Evolutionary conservation across 1,139 yeast genomes (phyloP).

Genomic region (Debaryomyces psychrophilus): DNA sequence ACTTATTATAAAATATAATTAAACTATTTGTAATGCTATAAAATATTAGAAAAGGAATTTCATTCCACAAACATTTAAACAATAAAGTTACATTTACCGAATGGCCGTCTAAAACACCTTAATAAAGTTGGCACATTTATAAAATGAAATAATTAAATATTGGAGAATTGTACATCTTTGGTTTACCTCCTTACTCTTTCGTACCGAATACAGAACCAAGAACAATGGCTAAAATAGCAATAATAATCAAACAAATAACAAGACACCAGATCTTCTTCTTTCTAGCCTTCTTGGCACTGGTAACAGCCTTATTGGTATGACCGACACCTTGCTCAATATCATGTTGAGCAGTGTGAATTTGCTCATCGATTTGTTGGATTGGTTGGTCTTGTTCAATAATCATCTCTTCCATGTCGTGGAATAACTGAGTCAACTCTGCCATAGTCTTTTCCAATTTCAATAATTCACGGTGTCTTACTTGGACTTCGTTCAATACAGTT

Average conservation of each 20-base stretch:
- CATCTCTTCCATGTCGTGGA: slow-evolving; percentile 94
- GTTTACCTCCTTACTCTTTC: no score
- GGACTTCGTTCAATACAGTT: slow-evolving; percentile 93
- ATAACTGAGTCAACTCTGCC: slow-evolving; percentile 92
- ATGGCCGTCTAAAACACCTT: neutral
- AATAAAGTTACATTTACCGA: slow-evolving; percentile 5
- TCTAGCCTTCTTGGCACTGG: slow-evolving; percentile 87
- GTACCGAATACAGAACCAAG: slow-evolving; percentile 48
- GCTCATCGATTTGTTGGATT: slow-evolving; percentile 80
- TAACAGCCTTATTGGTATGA: slow-evolving; percentile 89
- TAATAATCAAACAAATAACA: slow-evolving; percentile 60
- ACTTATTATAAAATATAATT: neutral
- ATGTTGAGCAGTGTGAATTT: slow-evolving; percentile 80
- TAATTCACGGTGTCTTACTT: slow-evolving; percentile 93
- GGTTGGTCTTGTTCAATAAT: slow-evolving; percentile 95
- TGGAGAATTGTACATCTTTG: slow-evolving; percentile 1
- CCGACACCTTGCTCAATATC: slow-evolving; percentile 95
- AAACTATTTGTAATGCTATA: neutral
- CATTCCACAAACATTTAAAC: neutral
- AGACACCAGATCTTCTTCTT: slow-evolving; percentile 90
- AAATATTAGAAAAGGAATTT: neutral
- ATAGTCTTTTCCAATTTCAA: slow-evolving; percentile 93
- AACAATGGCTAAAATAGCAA: slow-evolving; percentile 69
- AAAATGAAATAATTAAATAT: slow-evolving; percentile 1
- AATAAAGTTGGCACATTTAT: neutral